Base-by-base conservation (phyloP, 768 basidiomycete species). In the Tubosaeta brunneosetosa region DNA sequence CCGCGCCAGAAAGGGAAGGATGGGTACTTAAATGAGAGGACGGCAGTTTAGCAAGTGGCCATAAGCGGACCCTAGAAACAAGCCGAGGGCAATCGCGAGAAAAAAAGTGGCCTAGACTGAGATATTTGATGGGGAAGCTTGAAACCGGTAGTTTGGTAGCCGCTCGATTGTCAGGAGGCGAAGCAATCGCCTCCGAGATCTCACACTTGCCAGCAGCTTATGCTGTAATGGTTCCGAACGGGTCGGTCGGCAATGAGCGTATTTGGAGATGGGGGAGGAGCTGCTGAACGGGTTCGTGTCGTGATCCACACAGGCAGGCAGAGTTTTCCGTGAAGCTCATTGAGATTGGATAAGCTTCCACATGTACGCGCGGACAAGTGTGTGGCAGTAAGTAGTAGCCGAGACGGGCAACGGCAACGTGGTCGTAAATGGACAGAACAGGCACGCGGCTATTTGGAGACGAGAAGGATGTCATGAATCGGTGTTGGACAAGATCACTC, bases 381-480 rank as follows among this genome's bases (percentile, higher is more conserved):
- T 62, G 76, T 78, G 64, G 64, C 64, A 56, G 55, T 66, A 68
- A 65, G 69, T 70, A 69, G 72, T 74, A 68, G 64, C 72, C 71
- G 61, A 52, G 74, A 71, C 70, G 65, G 67, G 53, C 64, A 66
- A 74, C 77, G 78, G 76, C 72, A 73, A 77, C 71, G 75, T 71
- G 65, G 71, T 73, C 72, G 50, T 56, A 67, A 69, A 61, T 62
- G 61, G 66, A 48, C 59, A 51, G 55, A 49, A 74, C 74, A 80
- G 79, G 80, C 77, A 81, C 78, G 78, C 78, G 80, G 78, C 70
- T 73, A 71, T 29, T 29, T 29, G 29, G 29, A 29, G 29, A 29
- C 29, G 29, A 68, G 56, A 63, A 60, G 55, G 53, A 50, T 67
- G 62, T 57, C 62, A 66, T 61, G 50, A 50, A 64, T 71, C 64